Evolutionary conservation across 2,329 filamentous ascomycete genomes (phyloP).

Genomic region (Penicillium fuscoglaucum): DNA sequence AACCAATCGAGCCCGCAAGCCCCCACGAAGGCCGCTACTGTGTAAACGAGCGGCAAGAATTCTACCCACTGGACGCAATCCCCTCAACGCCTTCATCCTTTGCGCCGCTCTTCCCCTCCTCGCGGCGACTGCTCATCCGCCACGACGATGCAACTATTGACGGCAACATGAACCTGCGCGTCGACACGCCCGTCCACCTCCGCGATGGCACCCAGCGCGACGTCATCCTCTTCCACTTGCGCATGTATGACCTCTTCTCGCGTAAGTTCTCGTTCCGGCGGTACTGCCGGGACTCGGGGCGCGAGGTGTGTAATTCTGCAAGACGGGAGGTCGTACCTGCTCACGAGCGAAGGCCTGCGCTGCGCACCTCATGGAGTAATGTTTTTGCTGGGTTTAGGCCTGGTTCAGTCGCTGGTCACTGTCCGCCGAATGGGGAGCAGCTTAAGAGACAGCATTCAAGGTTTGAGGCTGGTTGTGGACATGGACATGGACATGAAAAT

Average conservation of each 20-base stretch:
- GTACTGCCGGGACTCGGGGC: slow-evolving; percentile 88
- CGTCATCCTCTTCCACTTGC: slow-evolving; percentile 84
- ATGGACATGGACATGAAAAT: not conserved
- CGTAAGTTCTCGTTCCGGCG: slow-evolving; percentile 87
- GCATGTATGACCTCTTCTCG: slow-evolving; percentile 86
- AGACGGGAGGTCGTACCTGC: slow-evolving; percentile 62
- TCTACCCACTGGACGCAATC: slow-evolving; percentile 65
- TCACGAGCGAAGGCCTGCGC: slow-evolving; percentile 51
- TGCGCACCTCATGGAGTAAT: slow-evolving; percentile 62
- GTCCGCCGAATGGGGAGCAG: slow-evolving; percentile 39
- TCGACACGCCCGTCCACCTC: slow-evolving; percentile 71
- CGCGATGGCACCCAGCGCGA: slow-evolving; percentile 61
- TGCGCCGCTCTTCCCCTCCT: slow-evolving; percentile 80
- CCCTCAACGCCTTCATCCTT: slow-evolving; percentile 82
- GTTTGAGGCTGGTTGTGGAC: slow-evolving; percentile 35
- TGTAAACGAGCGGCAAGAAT: slow-evolving; percentile 54
- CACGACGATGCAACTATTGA: slow-evolving; percentile 89
- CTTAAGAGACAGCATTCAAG: slow-evolving; percentile 61
- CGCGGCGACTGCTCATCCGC: slow-evolving; percentile 74
- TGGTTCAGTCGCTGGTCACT: slow-evolving; percentile 54
- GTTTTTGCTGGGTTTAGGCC: slow-evolving; percentile 57
- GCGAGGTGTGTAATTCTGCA: slow-evolving; percentile 85
- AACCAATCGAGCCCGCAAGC: not conserved
- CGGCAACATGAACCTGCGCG: slow-evolving; percentile 92
- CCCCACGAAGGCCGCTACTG: slow-evolving; percentile 45